Conservation (phyloP, 495 filamentous ascomycete genomes). For the Neurospora hispaniola region DNA sequence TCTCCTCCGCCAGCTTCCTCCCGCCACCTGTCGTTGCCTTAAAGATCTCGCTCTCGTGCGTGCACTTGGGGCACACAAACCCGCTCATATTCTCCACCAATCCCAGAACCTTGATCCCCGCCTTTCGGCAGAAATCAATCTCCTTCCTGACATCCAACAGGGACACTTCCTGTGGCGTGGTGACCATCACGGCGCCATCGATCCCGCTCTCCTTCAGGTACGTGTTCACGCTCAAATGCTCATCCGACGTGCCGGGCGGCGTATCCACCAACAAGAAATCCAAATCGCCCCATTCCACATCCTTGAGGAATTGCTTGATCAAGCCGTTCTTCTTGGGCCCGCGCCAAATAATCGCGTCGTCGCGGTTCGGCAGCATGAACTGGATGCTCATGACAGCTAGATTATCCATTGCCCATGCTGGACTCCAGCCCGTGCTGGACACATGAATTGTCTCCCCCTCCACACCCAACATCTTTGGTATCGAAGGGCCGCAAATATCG, state of each 20-base stretch:
- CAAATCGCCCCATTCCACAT: conserved; percentile 93
- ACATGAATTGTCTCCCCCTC: conserved; percentile 87
- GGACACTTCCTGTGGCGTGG: conserved; percentile 91
- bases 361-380: conserved; percentile 88
- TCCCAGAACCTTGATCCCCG: conserved; percentile 76
- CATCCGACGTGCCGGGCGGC: conserved; percentile 87
- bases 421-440: conserved; percentile 70
- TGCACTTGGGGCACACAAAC: conserved; percentile 89
- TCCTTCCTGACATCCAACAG: conserved; percentile 91
- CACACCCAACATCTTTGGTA: conserved; percentile 98
- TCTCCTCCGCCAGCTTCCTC: conserved; percentile 65
- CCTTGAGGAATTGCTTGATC: conserved; percentile 94
- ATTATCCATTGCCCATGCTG: conserved; percentile 89
- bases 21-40: conserved; percentile 86
- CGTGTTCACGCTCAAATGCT: conserved; percentile 85
- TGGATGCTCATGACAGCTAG: conserved; percentile 92
- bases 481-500: conserved; percentile 88
- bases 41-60: conserved; percentile 74
- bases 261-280: conserved; percentile 92
- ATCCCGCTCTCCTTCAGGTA: conserved; percentile 81
- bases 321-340: conserved; percentile 97
- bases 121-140: conserved; percentile 93
- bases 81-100: conserved; percentile 97
- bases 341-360: conserved; percentile 93
- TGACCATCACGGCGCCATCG: conserved; percentile 86